Base-by-base conservation (phyloP, 2,329 filamentous ascomycete genomes). In the Colletotrichum sublineola region DNA sequence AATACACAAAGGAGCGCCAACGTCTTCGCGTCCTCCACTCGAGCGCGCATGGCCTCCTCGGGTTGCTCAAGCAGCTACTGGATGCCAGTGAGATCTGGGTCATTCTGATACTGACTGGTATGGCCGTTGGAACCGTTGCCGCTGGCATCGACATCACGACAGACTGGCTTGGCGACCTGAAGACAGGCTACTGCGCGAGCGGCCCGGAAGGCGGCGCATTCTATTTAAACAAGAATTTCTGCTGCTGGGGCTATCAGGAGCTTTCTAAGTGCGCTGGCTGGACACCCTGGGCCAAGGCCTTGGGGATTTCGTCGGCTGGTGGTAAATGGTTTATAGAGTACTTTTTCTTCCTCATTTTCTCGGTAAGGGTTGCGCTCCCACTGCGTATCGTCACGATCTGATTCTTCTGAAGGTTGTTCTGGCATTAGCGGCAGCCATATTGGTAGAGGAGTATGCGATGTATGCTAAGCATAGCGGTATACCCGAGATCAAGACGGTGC, bases 381-480 rank as follows among this genome's bases (percentile, higher is more conserved):
- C 29, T 5, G 12, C 55, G 33, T 20, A 5, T 40, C 2, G 18
- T 18, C 18, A 15, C 42, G 20, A 20, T 24, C 67, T 73, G 20
- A 74, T 18, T 38, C 12, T 18, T 12, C 8, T 44, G 1, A 61
- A 95, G 93, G 86, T 96, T 12, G 77, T 93, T 9, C 96, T 97
- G 79, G 95, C 96, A 36, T 86, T 90, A 48, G 90, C 88, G 70
- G 94, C 96, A 12, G 94, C 93, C 65, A 80, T 95, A 65, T 84
- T 98, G 66, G 95, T 98, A 18, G 90, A 92, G 77, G 90, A 92
- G 77, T 98, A 95, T 81, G 94, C 94, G 33, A 86, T 93, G 6
- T 94, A 97, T 82, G 96, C 96, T 60, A 96, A 93, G 80, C 96
- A 98, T 79, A 97, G 94, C 80, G 96, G 96, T 82, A 98, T 99